Evolutionary conservation across 768 basidiomycete species (phyloP).

Genomic region (Asterophora lycoperdoides): DNA sequence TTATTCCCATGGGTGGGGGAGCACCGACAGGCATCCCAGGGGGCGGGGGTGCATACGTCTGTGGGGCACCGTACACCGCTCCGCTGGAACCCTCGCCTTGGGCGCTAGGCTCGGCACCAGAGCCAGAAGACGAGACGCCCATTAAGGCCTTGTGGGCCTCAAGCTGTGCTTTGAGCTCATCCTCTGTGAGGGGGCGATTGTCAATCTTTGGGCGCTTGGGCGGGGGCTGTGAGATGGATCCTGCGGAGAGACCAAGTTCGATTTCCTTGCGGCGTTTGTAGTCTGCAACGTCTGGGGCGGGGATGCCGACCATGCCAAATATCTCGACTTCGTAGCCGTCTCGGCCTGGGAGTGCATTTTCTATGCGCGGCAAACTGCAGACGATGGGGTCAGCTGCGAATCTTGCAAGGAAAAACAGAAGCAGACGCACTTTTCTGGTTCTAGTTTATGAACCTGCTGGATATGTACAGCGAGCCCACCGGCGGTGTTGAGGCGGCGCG

Average conservation of each 20-base stretch:
- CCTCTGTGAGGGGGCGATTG: conserved; percentile 73
- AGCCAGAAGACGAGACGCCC: conserved; percentile 47
- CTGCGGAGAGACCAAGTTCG: conserved; percentile 81
- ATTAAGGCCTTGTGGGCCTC: conserved; percentile 90
- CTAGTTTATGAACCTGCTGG: conserved; percentile 99
- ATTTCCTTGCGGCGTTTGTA: conserved; percentile 96
- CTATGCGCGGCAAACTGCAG: conserved; percentile 75
- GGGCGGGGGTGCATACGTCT: conserved; percentile 56
- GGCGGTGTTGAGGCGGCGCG: conserved; percentile 91
- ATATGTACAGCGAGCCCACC: conserved; percentile 97
- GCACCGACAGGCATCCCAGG: conserved; percentile 28
- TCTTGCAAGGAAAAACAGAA: background rate
- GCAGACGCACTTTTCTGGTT: conserved; percentile 75
- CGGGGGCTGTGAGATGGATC: conserved; percentile 76
- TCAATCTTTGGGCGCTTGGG: conserved; percentile 79
- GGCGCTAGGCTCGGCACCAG: conserved; percentile 36
- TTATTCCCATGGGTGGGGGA: conserved; percentile 24
- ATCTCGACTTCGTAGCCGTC: conserved; percentile 99
- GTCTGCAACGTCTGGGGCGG: conserved; percentile 89
- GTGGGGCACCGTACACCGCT: conserved; percentile 71
- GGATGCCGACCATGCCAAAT: conserved; percentile 99
- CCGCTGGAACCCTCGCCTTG: conserved; percentile 18
- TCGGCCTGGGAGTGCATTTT: conserved; percentile 92
- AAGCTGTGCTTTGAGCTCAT: conserved; percentile 80
- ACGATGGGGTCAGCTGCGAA: background rate